Evolutionary conservation across 1,284 basidiomycete species (phyloP), one percentile per base, ranked within the genome.

Genomic region (Mycena citricolor): DNA sequence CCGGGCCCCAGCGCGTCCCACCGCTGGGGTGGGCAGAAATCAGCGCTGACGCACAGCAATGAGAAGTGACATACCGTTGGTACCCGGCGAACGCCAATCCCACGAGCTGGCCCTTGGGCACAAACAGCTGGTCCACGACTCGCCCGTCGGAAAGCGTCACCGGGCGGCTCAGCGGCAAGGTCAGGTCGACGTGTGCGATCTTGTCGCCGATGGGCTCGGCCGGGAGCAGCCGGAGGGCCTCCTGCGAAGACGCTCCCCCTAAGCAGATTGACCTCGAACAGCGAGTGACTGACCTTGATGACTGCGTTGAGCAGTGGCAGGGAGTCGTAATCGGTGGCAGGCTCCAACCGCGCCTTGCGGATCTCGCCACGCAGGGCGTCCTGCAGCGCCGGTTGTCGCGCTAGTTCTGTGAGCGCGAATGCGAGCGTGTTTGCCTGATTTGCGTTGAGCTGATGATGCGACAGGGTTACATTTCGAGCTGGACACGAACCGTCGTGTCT

Each of bases 261-360:
- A n/a, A n/a, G 25, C 38, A 39, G 24, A 44, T 39, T 39, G 32
- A 30, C 36, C 39, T 44, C 37, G 36, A 33, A 33, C 34, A 24
- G 13, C 22, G 43, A 37, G 31, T 32, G 23, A 39, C 43, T 33
- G 38, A 44, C 43, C 36, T 44, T 44, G 19, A 44, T 44, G 36
- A 31, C 39, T 25, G 43, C 43, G 32, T 39, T 44, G 43, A 44
- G 43, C 31, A 44, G 43, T 28, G 43, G 43, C 36, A 44, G 38
- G 36, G 32, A 38, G 32, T 44, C 43, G 36, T 44, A 44, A n/a
- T n/a, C n/a, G n/a, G n/a, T n/a, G n/a, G n/a, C n/a, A n/a, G n/a
- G n/a, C n/a, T n/a, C n/a, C n/a, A n/a, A n/a, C n/a, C 10, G 4
- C 8, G 24, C 22, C n/a, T n/a, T n/a, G n/a, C n/a, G n/a, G 10